Evolutionary conservation across 163 green algal genomes (phyloP), one percentile per base, ranked within the genome.

Genomic region (Chlamydomonas reinhardtii): DNA sequence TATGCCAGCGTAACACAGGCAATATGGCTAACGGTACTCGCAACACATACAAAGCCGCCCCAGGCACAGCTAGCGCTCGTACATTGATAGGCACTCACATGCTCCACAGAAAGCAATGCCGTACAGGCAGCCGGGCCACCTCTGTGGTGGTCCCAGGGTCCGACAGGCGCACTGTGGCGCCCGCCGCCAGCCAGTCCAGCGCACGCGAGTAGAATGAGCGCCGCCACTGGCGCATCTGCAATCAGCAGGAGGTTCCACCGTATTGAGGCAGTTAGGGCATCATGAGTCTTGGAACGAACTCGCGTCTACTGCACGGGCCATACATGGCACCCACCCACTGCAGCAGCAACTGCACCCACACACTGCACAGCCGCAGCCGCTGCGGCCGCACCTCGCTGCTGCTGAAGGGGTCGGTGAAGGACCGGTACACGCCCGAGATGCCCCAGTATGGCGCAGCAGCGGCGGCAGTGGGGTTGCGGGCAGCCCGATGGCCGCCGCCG

Each of bases 351-450:
- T n/a, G n/a, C n/a, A n/a, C n/a, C n/a, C n/a, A n/a, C n/a, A n/a
- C n/a, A n/a, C n/a, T n/a, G n/a, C n/a, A n/a, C n/a, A n/a, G n/a
- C n/a, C n/a, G n/a, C n/a, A n/a, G n/a, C n/a, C n/a, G n/a, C n/a
- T 24, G 20, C 22, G 19, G 20, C 19, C 69, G 8, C 34, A 77
- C 72, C 54, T 75, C 48, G 34, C 48, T 29, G n/a, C 64, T 79
- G 54, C 66, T 59, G 80, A 81, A 90, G 17, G 86, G 86, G 66
- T 90, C 86, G 11, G 52, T 31, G 73, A 76, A 61, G 56, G 73
- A 37, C 6, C 80, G 87, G 81, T 89, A 90, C 15, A 29, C 14
- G 31, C 73, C 86, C 35, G 68, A 89, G 29, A 90, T 76, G n/a
- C 86, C 86, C 73, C 76, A 88, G 73, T 76, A 90, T 4, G 86